Conservation (phyloP, 2,329 filamentous ascomycete species). For the Lachnellula arida region DNA sequence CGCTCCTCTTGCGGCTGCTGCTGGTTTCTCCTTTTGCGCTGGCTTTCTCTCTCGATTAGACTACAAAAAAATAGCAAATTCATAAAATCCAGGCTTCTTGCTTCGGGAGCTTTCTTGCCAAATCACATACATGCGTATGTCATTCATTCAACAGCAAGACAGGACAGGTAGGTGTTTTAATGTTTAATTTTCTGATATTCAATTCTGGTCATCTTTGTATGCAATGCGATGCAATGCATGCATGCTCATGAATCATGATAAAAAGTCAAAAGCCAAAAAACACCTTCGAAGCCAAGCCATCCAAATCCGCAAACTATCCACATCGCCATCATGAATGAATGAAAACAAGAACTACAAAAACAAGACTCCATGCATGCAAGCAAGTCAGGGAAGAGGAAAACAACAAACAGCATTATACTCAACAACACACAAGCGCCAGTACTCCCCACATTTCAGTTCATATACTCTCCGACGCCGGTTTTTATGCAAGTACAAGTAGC, state of each 20-base stretch:
- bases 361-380: background rate
- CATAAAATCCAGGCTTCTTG: slow-evolving; percentile 15
- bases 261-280: background rate
- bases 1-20: slow-evolving; percentile 1
- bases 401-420: background rate
- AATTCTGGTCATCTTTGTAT: slow-evolving; percentile 3
- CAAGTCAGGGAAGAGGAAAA: background rate
- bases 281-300: slow-evolving; percentile 1
- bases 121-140: background rate
- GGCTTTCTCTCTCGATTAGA: slow-evolving; percentile 25
- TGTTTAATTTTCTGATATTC: slow-evolving; percentile 12
- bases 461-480: slow-evolving; percentile 16
- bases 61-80: slow-evolving; percentile 30
- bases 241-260: slow-evolving; percentile 14
- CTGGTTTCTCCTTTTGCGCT: slow-evolving; percentile 15
- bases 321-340: slow-evolving; percentile 1
- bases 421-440: slow-evolving; percentile 2
- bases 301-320: slow-evolving; percentile 2
- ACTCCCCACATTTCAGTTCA: slow-evolving; percentile 3
- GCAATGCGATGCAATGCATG: slow-evolving; percentile 9
- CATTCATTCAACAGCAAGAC: background rate
- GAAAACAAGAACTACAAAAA: slow-evolving; percentile 1
- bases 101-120: background rate
- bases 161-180: background rate
- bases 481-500: slow-evolving; percentile 26